phyloP scores from a whole-genome alignment of 2,329 filamentous ascomycete species.

The Penicillium sp. region DNA sequence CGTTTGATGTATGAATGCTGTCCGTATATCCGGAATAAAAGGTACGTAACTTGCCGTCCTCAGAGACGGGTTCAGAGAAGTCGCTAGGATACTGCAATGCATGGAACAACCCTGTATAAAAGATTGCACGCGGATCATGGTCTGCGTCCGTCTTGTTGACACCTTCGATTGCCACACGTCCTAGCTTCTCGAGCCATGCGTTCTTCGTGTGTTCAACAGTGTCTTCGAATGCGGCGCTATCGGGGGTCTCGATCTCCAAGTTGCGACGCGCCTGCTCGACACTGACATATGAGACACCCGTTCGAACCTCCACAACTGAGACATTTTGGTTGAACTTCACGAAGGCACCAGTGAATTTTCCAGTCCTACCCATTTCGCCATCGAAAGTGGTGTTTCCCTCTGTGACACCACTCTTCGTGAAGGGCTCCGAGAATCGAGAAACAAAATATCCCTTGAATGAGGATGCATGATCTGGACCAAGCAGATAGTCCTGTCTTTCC shows the following conservation, averaged over 20 bases:
- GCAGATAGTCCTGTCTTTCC: slow-evolving; percentile 48
- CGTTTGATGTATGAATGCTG: slow-evolving; percentile 41
- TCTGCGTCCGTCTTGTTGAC: slow-evolving; percentile 42
- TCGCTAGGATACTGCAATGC: slow-evolving; percentile 51
- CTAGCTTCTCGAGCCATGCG: slow-evolving; percentile 49
- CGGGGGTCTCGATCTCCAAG: slow-evolving; percentile 45
- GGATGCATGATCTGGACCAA: slow-evolving; percentile 45
- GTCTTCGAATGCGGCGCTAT: slow-evolving; percentile 37
- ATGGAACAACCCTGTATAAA: slow-evolving; percentile 50
- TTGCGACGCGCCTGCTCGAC: slow-evolving; percentile 49
- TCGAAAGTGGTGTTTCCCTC: slow-evolving; percentile 29
- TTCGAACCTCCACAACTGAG: slow-evolving; percentile 45
- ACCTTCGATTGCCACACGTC: slow-evolving; percentile 45
- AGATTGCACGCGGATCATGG: slow-evolving; percentile 48
- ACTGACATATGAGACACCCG: slow-evolving; percentile 50
- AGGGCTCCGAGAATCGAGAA: slow-evolving; percentile 48
- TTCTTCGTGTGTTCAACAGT: slow-evolving; percentile 44
- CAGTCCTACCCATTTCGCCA: slow-evolving; percentile 23
- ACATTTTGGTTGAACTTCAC: slow-evolving; percentile 37
- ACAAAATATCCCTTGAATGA: slow-evolving; percentile 50
- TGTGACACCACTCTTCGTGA: slow-evolving; percentile 39
- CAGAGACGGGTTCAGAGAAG: slow-evolving; percentile 46
- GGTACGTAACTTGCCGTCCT: slow-evolving; percentile 18
- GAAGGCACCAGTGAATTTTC: slow-evolving; percentile 44
- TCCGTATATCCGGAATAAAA: slow-evolving; percentile 53